These are phyloP conservation scores for Aphanoascus verrucosus DNA, from an alignment of 2,329 filamentous ascomycete species.

Conservation along the genomic window DNA sequence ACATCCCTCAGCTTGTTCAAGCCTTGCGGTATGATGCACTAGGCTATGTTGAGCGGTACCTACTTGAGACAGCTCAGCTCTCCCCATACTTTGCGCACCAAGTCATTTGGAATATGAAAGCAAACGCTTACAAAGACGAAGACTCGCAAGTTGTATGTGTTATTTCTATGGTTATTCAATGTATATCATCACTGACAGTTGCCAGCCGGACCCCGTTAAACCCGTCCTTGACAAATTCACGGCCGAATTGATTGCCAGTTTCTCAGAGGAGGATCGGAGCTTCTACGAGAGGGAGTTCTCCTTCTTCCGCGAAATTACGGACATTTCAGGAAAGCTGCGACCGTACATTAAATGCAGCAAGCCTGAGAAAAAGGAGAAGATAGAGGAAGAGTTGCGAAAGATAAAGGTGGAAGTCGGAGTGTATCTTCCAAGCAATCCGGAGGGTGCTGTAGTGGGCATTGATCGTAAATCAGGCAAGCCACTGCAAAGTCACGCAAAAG, in stretches of 20 bases:
- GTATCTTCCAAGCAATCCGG: conserved; percentile 92
- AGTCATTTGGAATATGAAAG: conserved; percentile 99
- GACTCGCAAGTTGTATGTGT: conserved; percentile 67
- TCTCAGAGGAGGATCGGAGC: conserved; percentile 62
- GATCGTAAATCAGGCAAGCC: conserved; percentile 97
- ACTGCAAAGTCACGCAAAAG: conserved; percentile 93
- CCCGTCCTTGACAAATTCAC: conserved; percentile 87
- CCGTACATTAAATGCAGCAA: conserved; percentile 87
- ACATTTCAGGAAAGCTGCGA: conserved; percentile 88
- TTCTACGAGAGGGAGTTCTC: conserved; percentile 93
- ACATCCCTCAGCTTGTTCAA: conserved; percentile 96
- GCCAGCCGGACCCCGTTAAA: conserved; percentile 76
- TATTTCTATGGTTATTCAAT: not conserved
- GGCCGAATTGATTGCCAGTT: conserved; percentile 69
- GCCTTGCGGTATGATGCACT: conserved; percentile 83
- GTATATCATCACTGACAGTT: conserved; percentile 11
- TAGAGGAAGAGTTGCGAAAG: conserved; percentile 93
- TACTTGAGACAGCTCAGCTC: conserved; percentile 90
- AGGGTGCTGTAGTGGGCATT: conserved; percentile 94
- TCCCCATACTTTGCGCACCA: conserved; percentile 98
- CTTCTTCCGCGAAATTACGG: conserved; percentile 97
- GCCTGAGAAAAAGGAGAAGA: conserved; percentile 97
- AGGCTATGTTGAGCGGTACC: conserved; percentile 92
- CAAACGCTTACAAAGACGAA: conserved; percentile 96
- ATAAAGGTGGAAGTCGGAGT: conserved; percentile 96